Evolutionary conservation across 768 basidiomycete genomes (phyloP).

Genomic region (Rickenella mellea): DNA sequence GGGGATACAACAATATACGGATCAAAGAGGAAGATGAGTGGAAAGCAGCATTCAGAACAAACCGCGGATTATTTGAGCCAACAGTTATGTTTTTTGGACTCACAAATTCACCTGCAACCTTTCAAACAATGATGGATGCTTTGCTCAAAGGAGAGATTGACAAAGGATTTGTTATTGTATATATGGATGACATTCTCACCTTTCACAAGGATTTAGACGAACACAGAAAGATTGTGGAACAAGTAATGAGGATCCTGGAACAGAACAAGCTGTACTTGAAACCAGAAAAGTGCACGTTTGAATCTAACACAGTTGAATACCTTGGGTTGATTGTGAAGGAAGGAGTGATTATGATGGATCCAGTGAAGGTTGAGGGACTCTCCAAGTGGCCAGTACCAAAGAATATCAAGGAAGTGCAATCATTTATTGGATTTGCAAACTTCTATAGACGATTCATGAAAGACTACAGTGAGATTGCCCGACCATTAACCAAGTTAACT

Average conservation of each 20-base stretch:
- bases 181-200: slow-evolving; percentile 36
- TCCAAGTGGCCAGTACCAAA: slow-evolving; percentile 19
- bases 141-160: slow-evolving; percentile 22
- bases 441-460: slow-evolving; percentile 22
- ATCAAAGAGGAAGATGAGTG: slow-evolving; percentile 18
- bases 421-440: slow-evolving; percentile 20
- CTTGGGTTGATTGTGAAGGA: slow-evolving; percentile 17
- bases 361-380: slow-evolving; percentile 20
- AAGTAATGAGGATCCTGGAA: slow-evolving; percentile 16
- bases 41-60: slow-evolving; percentile 21
- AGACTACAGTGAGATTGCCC: slow-evolving; percentile 16
- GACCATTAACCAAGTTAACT: slow-evolving; percentile 10
- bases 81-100: slow-evolving; percentile 22
- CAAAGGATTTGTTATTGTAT: slow-evolving; percentile 26
- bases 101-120: slow-evolving; percentile 18
- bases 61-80: slow-evolving; percentile 19
- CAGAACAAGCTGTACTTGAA: slow-evolving; percentile 24
- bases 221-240: too few relatives aligned
- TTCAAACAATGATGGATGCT: slow-evolving; percentile 16
- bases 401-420: slow-evolving; percentile 11
- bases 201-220: too few relatives aligned
- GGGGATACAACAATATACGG: slow-evolving; percentile 23
- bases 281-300: slow-evolving; percentile 28
- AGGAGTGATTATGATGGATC: slow-evolving; percentile 21
- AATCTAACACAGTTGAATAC: slow-evolving; percentile 16